A percentile compares a stretch with the other conserved stretches of the same genome.
Conservation (phyloP, 164 flowering plant species). For the Pachysandra terminalis region DNA sequence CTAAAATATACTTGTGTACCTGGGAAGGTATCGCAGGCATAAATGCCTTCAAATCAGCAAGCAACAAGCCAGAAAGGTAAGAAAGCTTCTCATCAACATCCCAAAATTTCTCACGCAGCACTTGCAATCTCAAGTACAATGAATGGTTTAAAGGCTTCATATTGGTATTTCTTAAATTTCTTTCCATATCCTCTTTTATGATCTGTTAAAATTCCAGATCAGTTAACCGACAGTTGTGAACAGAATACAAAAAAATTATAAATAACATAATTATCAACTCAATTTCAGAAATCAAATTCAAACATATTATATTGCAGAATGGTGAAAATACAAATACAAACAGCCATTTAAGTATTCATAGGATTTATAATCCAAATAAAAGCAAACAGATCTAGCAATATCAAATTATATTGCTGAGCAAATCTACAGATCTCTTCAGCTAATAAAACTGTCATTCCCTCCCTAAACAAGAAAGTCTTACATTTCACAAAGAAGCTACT, state of each 20-base stretch:
- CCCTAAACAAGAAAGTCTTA: too few relatives aligned
- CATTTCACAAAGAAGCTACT: too few relatives aligned
- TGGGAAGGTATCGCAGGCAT: slow-evolving; percentile 79
- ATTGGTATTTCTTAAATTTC: slow-evolving; percentile 73
- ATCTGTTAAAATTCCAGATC: slow-evolving; percentile 44
- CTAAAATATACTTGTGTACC: slow-evolving; percentile 33
- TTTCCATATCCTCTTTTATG: slow-evolving; percentile 85
- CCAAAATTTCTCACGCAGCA: slow-evolving; percentile 72
- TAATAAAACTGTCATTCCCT: too few relatives aligned
- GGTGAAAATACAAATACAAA: not conserved
- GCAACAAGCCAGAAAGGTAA: slow-evolving; percentile 42
- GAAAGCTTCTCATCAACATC: slow-evolving; percentile 84
- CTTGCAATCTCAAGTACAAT: slow-evolving; percentile 79
- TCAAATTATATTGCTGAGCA: too few relatives aligned
- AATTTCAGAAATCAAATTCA: not conserved
- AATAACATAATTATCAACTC: not conserved
- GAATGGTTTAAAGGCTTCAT: slow-evolving; percentile 91
- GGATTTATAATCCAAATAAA: too few relatives aligned
- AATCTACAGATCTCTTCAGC: too few relatives aligned
- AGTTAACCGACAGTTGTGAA: not conserved
- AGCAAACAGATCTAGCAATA: too few relatives aligned
- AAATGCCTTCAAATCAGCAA: slow-evolving; percentile 64
- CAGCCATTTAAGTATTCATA: not conserved
- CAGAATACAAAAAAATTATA: not conserved
- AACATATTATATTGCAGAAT: not conserved